Percentiles rank a stretch among this genome's conserved stretches.
Evolutionary conservation across 2,329 filamentous ascomycete species (phyloP).

Genomic region (Aaosphaeria pasadenensis): DNA sequence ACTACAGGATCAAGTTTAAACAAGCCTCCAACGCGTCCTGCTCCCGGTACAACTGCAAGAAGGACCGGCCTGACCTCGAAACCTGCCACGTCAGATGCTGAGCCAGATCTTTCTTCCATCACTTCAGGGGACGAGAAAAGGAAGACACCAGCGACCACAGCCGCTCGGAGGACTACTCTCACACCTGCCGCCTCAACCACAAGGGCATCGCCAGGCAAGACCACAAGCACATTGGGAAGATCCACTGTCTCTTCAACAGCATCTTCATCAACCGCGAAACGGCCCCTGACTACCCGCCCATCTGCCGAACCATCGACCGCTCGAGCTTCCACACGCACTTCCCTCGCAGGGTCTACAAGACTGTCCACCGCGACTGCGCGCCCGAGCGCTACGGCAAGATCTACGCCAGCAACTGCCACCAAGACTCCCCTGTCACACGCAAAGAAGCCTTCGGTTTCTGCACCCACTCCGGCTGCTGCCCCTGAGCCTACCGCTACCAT

Average conservation of each 20-base stretch:
- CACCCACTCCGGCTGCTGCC: slow-evolving; percentile 9
- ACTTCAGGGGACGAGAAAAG: slow-evolving; percentile 37
- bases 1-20: slow-evolving; percentile 28
- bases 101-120: slow-evolving; percentile 31
- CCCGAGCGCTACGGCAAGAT: slow-evolving; percentile 9
- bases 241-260: slow-evolving; percentile 22
- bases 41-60: slow-evolving; percentile 19
- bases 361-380: background rate
- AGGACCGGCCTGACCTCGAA: slow-evolving; percentile 20
- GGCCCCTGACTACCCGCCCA: slow-evolving; percentile 20
- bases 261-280: slow-evolving; percentile 13
- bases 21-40: slow-evolving; percentile 36
- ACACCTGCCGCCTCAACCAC: slow-evolving; percentile 7
- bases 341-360: background rate
- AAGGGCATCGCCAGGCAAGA: slow-evolving; percentile 11
- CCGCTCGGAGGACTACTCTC: slow-evolving; percentile 15
- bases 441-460: slow-evolving; percentile 26
- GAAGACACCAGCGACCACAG: slow-evolving; percentile 21
- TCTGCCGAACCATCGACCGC: background rate
- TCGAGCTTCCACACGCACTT: background rate
- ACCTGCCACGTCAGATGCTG: slow-evolving; percentile 22
- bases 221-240: slow-evolving; percentile 19
- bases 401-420: slow-evolving; percentile 13
- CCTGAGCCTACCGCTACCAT: slow-evolving; percentile 7
- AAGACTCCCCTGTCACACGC: slow-evolving; percentile 19